Evolutionary conservation across 106 monocot species (phyloP).

Genomic region (Alisma plantagoaquatica): DNA sequence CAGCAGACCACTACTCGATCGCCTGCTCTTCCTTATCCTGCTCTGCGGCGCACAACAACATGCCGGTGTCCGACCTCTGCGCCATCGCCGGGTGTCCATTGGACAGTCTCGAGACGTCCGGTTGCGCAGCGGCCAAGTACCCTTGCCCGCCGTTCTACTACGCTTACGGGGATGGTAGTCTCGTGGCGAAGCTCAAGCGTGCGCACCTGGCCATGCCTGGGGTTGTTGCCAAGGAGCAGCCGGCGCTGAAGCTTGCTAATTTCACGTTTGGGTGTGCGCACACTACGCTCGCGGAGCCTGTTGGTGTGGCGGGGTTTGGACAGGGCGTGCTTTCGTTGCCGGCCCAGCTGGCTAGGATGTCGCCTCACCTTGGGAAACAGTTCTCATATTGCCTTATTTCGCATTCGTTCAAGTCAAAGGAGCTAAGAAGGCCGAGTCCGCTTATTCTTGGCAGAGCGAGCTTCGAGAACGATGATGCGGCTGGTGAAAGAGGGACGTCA

Average conservation of each 20-base stretch:
- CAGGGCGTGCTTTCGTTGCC: slow-evolving; percentile 76
- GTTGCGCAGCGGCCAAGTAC: slow-evolving; percentile 30
- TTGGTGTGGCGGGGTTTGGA: slow-evolving; percentile 93
- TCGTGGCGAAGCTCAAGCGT: slow-evolving; percentile 51
- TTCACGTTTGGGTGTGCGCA: slow-evolving; percentile 83
- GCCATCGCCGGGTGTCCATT: slow-evolving; percentile 64
- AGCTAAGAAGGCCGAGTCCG: slow-evolving; percentile 46
- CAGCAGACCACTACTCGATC: slow-evolving; percentile 14
- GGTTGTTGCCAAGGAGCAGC: background rate
- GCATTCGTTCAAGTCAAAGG: slow-evolving; percentile 42
- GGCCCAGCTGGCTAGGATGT: slow-evolving; percentile 46
- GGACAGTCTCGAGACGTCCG: slow-evolving; percentile 56
- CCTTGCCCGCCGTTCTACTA: slow-evolving; percentile 85
- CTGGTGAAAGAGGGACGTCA: background rate
- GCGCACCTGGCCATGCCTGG: slow-evolving; percentile 25
- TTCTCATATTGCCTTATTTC: slow-evolving; percentile 84
- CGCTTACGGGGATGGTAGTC: slow-evolving; percentile 93
- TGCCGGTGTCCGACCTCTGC: slow-evolving; percentile 78
- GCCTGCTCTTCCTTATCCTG: slow-evolving; percentile 39
- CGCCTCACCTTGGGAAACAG: slow-evolving; percentile 43
- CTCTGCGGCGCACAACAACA: slow-evolving; percentile 54
- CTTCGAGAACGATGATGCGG: background rate
- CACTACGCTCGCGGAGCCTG: slow-evolving; percentile 64
- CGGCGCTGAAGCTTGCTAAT: slow-evolving; percentile 18
- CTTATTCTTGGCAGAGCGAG: slow-evolving; percentile 42